A percentile compares a stretch with the other conserved stretches of the same genome.
Conservation (phyloP, 2,329 filamentous ascomycete genomes). For the Sporothrix humicola region DNA sequence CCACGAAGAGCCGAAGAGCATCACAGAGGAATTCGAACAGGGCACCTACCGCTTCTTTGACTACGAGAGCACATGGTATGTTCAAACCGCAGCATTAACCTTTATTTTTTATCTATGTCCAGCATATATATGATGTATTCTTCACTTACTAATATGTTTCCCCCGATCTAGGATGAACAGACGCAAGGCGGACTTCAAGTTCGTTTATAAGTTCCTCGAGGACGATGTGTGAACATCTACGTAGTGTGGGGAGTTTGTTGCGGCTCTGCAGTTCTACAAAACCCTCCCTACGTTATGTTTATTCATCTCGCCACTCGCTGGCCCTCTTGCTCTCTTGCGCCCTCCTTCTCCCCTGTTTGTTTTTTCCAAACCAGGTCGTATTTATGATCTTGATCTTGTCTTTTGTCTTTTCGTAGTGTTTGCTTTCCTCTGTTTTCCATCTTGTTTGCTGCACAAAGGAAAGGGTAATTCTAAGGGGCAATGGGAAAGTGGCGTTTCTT, state of each 20-base stretch:
- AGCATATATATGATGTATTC: too few species aligned
- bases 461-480: conserved; percentile 9
- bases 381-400: neutral
- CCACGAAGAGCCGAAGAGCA: conserved; percentile 97
- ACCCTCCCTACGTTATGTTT: too few species aligned
- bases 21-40: conserved; percentile 98
- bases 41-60: conserved; percentile 99
- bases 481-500: conserved; percentile 21
- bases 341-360: neutral
- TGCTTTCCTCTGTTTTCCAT: neutral
- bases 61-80: conserved; percentile 98
- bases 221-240: conserved; percentile 71
- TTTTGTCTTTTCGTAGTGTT: neutral
- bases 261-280: neutral
- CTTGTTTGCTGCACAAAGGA: neutral
- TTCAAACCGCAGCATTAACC: conserved; percentile 36
- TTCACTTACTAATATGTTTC: conserved; percentile 18
- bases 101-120: conserved; percentile 17
- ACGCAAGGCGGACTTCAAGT: conserved; percentile 96
- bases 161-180: conserved; percentile 84
- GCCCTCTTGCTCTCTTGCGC: too few species aligned
- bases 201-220: conserved; percentile 96
- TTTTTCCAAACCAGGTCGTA: neutral
- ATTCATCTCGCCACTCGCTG: too few species aligned
- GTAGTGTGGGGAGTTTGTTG: neutral